Conservation (phyloP, 2,329 filamentous ascomycete genomes). For the Lasiodiplodia gonubiensis region DNA sequence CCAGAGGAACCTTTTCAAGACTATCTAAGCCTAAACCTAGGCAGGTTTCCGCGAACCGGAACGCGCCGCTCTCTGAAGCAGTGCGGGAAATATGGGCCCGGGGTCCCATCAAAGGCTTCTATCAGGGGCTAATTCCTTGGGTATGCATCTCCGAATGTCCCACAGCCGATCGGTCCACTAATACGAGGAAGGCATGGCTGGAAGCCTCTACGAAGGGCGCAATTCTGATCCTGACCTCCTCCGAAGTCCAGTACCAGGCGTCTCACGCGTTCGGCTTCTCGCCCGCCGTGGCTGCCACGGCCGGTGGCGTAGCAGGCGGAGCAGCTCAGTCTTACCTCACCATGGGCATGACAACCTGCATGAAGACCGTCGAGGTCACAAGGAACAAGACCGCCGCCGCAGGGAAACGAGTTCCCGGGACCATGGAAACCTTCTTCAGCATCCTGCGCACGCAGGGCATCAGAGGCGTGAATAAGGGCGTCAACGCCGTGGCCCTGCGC, state of each 20-base stretch:
- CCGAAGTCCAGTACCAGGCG: background rate
- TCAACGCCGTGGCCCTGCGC: slow-evolving; percentile 22
- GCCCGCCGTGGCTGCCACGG: slow-evolving; percentile 1
- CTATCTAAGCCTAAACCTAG: too few relatives aligned
- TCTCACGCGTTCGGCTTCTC: too few relatives aligned
- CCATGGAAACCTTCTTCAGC: background rate
- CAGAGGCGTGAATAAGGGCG: slow-evolving; percentile 14
- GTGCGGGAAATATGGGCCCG: too few relatives aligned
- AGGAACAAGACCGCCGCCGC: slow-evolving; percentile 17
- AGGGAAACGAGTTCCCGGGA: slow-evolving; percentile 3
- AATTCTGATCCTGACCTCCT: background rate
- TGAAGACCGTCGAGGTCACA: slow-evolving; percentile 26
- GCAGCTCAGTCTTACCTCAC: slow-evolving; percentile 25
- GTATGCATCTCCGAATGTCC: too few relatives aligned
- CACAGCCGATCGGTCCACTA: too few relatives aligned
- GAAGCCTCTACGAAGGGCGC: slow-evolving; percentile 38
- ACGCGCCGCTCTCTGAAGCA: too few relatives aligned
- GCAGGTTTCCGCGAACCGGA: too few relatives aligned
- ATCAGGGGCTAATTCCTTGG: too few relatives aligned
- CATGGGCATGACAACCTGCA: slow-evolving; percentile 41
- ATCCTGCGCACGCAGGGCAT: background rate
- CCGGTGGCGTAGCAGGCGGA: background rate
- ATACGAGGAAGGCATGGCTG: too few relatives aligned
- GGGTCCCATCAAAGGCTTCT: too few relatives aligned
- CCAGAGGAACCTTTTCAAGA: too few relatives aligned